Base-by-base conservation (phyloP, 2,329 filamentous ascomycete genomes). In the Neoascochyta sp. region DNA sequence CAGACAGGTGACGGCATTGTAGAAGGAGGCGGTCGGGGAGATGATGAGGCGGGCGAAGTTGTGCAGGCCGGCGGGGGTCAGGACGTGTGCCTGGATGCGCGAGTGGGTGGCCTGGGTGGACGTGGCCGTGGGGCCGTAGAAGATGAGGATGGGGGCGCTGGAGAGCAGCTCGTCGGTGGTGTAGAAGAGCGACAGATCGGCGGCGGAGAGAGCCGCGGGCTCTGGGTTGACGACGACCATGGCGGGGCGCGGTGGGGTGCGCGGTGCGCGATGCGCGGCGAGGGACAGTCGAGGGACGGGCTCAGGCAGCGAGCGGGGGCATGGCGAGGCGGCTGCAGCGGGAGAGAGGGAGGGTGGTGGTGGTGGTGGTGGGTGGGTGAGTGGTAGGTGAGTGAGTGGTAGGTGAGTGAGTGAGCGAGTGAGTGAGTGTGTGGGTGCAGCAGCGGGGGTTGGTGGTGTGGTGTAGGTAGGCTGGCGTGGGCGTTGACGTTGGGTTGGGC, bases 71-170 rank as follows among this genome's bases (percentile, higher is more conserved):
- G 87, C 89, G 3, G 87, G 80, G 39, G 85, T 86, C 67, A 93
- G 86, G 64, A 98, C 78, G 65, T 96, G 92, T 44, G 92, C 78
- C 69, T 96, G 90, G 48, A 96, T 89, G 63, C 92, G 84, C 42
- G 90, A 95, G 66, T 84, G 90, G 66, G 87, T 93, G 54, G 81
- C 79, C 46, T 83, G 84, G 66, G 94, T 93, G 53, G 86, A 81
- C 23, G 87, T 93, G 16, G 89, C 88, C 25, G 90, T 90, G 10
- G 88, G 79, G 9, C 90, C 90, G 63, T 95, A 86, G 73, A 96
- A 95, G 63, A 95, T 75, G 48, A 96, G 74, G 50, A 96, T 73
- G 29, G 89, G 80, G 41, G 88, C 73, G 67, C 89, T 76, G 64
- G 82, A 82, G 34, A 93, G 81, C 45, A 89, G 71, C 39, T 86